Evolutionary conservation across 1,284 basidiomycete genomes (phyloP), one percentile per base, ranked within the genome.

Genomic region (Tilletia walkeri): DNA sequence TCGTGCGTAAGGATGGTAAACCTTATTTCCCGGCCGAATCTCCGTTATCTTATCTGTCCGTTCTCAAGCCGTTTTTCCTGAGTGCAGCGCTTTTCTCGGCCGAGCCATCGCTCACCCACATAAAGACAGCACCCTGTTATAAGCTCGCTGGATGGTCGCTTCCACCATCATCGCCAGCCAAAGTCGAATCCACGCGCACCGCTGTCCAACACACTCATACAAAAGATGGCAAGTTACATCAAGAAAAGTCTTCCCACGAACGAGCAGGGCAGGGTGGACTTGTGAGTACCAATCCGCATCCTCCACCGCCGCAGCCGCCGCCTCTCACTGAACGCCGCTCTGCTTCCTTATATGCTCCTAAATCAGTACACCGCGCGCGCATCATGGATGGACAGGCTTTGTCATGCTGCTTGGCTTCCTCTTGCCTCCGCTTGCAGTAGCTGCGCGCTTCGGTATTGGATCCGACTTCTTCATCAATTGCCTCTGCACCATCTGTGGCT

Each of bases 381-480:
- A 61, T 61, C 66, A 67, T 24, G 45, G 76, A 9, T 82, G 71
- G 24, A 75, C 77, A 6, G 68, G 67, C 24, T 47, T 82, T 14
- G 79, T 82, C 53, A 70, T 77, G 10, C 6, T 82, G 0, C 72
- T 73, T 36, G 81, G 81, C 36, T 78, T 81, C 67, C 69, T 82
- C n/a, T 71, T 82, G 14, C 81, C 81, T 7, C 79, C 79, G 7
- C 69, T 82, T 9, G 95, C 95, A 73, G 94, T 99, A 53, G 92
- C 93, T 41, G 91, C 93, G 38, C 89, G 95, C 70, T 99, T 99
- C 85, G 95, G 95, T 38, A 89, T 98, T 77, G 94, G 93, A 4
- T 86, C 85, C 56, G 95, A 97, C 85, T 95, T 98, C 85, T 95
- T 92, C 88, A 86, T 98, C 79, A 99, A 99, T 84, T 84, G 94